Percentiles rank a stretch among this genome's conserved stretches.
Evolutionary conservation across 805 yeast genomes (phyloP).

Genomic region (Zygosaccharomyces kombuchaensis): DNA sequence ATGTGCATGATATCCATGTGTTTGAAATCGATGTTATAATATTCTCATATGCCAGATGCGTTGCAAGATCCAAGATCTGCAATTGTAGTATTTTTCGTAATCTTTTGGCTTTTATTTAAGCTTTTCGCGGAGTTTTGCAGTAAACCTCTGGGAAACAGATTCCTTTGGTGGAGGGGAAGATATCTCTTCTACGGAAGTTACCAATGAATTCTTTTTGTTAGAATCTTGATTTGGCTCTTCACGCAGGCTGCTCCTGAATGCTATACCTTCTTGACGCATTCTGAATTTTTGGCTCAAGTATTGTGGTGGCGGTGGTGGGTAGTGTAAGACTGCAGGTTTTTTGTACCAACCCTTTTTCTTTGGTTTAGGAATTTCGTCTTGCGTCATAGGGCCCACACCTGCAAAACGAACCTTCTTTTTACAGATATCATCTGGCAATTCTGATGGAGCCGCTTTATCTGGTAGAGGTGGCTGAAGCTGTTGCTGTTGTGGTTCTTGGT

Average conservation of each 20-base stretch:
- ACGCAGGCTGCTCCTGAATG: conserved; percentile 31
- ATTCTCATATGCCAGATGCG: conserved; percentile 22
- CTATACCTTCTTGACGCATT: conserved; percentile 34
- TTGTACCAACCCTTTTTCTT: conserved; percentile 37
- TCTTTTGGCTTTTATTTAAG: conserved; percentile 14
- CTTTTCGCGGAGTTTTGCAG: conserved; percentile 26
- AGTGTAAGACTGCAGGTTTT: conserved; percentile 34
- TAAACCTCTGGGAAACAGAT: conserved; percentile 19
- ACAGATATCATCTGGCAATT: not conserved
- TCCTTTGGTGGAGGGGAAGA: conserved; percentile 12
- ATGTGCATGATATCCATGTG: conserved; percentile 16
- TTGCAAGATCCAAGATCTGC: conserved; percentile 22
- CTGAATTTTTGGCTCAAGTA: conserved; percentile 17
- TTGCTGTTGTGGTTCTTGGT: not conserved
- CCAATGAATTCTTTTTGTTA: conserved; percentile 10
- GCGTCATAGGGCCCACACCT: conserved; percentile 36
- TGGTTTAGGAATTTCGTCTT: conserved; percentile 30
- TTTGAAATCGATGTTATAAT: conserved; percentile 11
- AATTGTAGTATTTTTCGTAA: conserved; percentile 24
- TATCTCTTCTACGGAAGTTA: conserved; percentile 6
- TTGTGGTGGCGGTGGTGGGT: conserved; percentile 32
- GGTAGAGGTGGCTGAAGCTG: not conserved
- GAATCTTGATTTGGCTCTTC: conserved; percentile 17
- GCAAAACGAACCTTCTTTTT: conserved; percentile 33
- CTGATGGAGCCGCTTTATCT: not conserved